Base-by-base conservation (phyloP, 75 land plant species). In the Chamaecyparis obtusa region DNA sequence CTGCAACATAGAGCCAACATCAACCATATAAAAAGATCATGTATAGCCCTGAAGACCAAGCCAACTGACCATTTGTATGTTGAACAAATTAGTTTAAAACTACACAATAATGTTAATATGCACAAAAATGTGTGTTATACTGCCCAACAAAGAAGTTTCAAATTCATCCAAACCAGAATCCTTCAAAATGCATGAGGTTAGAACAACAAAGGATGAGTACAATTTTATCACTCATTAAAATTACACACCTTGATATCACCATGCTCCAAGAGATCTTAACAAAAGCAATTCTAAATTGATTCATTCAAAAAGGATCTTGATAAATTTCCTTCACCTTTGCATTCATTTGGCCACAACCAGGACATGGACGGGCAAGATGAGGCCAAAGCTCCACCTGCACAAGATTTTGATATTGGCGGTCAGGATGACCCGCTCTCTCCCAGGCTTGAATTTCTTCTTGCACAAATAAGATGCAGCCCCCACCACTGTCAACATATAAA, bases 291-390 rank as follows among this genome's bases (percentile, higher is more conserved):
- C 33, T 84, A 56, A 36, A 35, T n/a, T 14, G 32, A 56, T 55
- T 6, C 17, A 51, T 56, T 33, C 36, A 54, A 56, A 32, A 33
- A 49, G 21, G 30, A 41, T 81, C 5, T 44, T 43, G 13, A 24
- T 21, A 41, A 37, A 9, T 81, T 81, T 41, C 51, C 19, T 89
- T 82, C 56, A 95, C 99, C 99, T 97, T 97, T 3, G 86, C 89
- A 89, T 96, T 97, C 9, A 81, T 37, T 87, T 97, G 99, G 84
- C 94, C 75, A 90, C 99, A 97, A 54, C 90, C 94, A 1, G 99
- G 99, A 85, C 99, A 97, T 43, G 88, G 86, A 33, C 56, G 84
- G 30, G 85, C 87, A n/a, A 37, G 85, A 32, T 84, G 86, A 79
- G 57, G 69, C 57, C 83, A 87, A 1, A 92, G 56, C 78, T 85